Percentiles rank a stretch among this genome's conserved stretches.
phyloP scores from a whole-genome alignment of 73 alveolate species.

The Paramecium tetraurelia region DNA sequence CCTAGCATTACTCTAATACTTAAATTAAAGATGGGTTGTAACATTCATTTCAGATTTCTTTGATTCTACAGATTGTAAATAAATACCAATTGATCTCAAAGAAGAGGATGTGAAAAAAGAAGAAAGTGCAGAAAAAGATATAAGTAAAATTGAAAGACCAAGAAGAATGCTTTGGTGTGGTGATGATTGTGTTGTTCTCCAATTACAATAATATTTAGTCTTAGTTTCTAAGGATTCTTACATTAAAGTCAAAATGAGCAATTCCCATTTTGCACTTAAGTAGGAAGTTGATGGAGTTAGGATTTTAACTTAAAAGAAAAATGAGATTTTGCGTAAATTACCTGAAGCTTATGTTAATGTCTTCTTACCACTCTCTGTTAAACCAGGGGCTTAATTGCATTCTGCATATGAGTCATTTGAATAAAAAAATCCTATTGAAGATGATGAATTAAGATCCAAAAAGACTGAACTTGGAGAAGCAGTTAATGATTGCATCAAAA shows the following conservation, averaged over 20 bases:
- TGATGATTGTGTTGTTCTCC: slow-evolving; percentile 63
- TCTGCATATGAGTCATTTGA: slow-evolving; percentile 65
- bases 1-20: slow-evolving; percentile 11
- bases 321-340: slow-evolving; percentile 51
- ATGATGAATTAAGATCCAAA: slow-evolving; percentile 52
- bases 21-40: background rate
- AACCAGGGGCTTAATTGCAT: slow-evolving; percentile 50
- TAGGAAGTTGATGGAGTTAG: slow-evolving; percentile 68
- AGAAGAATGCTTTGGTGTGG: slow-evolving; percentile 68
- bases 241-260: background rate
- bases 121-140: slow-evolving; percentile 19
- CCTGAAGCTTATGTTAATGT: slow-evolving; percentile 58
- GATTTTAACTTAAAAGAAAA: slow-evolving; percentile 57
- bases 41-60: slow-evolving; percentile 35
- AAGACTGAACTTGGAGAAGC: slow-evolving; percentile 49
- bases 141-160: slow-evolving; percentile 17
- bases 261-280: slow-evolving; percentile 60
- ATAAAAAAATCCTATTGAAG: slow-evolving; percentile 64
- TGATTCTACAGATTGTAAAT: slow-evolving; percentile 23
- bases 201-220: slow-evolving; percentile 28
- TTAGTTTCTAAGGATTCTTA: slow-evolving; percentile 56
- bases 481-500: slow-evolving; percentile 56
- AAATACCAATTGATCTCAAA: slow-evolving; percentile 27
- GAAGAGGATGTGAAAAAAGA: slow-evolving; percentile 16
- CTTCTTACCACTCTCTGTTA: background rate